Percentiles rank a stretch among this genome's conserved stretches.
These are phyloP conservation scores for Ceratocystis huliohia DNA, from an alignment of 2,329 filamentous ascomycete genomes.

Conservation along the genomic window DNA sequence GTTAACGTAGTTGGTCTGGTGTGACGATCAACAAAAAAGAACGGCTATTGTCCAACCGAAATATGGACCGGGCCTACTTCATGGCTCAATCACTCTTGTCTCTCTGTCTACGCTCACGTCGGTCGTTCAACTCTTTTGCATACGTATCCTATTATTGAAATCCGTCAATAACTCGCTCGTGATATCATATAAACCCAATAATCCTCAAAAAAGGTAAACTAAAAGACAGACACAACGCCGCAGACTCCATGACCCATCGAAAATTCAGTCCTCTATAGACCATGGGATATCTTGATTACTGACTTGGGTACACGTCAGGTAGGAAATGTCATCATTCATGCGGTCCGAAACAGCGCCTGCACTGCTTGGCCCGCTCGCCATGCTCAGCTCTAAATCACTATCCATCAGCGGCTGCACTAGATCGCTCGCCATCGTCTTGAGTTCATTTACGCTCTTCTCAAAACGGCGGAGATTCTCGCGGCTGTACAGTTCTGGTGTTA, in stretches of 20 bases:
- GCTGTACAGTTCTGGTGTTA: conserved; percentile 68
- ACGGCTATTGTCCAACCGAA: neutral
- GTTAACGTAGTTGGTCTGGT: neutral
- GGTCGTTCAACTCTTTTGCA: no score
- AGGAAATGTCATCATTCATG: conserved; percentile 34
- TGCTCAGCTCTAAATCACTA: conserved; percentile 70
- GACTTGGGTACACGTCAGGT: conserved; percentile 40
- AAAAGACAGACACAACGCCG: neutral
- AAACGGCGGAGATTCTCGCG: conserved; percentile 77
- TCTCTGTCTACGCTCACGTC: no score
- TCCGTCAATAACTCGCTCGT: conserved; percentile 6
- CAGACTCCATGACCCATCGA: no score
- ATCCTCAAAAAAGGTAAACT: conserved; percentile 19
- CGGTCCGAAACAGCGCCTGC: conserved; percentile 27
- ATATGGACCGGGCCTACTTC: neutral
- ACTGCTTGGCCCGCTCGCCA: conserved; percentile 32
- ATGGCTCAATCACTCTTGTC: no score
- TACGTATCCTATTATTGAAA: neutral
- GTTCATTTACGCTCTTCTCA: conserved; percentile 75
- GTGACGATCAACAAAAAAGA: neutral
- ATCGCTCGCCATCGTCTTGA: conserved; percentile 73
- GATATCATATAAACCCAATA: conserved; percentile 17
- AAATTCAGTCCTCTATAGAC: conserved; percentile 28
- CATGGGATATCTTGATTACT: conserved; percentile 40
- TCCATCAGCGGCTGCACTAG: conserved; percentile 75